These are phyloP conservation scores for Fusarium palustre DNA, from an alignment of 2,329 filamentous ascomycete genomes.

Conservation along the genomic window DNA sequence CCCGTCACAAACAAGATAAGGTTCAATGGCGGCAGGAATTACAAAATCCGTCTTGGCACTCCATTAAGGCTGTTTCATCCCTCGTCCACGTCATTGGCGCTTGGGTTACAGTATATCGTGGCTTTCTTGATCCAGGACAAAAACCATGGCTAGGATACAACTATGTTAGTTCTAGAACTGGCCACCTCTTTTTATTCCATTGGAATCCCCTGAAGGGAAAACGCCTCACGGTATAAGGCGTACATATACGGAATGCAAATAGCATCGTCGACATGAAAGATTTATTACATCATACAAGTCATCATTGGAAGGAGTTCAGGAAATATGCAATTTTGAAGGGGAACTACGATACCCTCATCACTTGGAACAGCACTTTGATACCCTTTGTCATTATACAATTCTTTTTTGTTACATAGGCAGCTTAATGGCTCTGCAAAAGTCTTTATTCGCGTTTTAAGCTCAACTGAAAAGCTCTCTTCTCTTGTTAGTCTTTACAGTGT, in stretches of 20 bases:
- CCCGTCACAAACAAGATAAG: not conserved
- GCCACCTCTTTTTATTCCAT: not conserved
- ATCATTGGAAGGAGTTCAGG: slow-evolving; percentile 29
- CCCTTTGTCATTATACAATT: slow-evolving; percentile 15
- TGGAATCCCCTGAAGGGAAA: not conserved
- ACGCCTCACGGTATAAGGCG: not conserved
- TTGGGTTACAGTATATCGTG: not conserved
- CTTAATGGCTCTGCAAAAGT: not conserved
- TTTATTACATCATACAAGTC: not conserved
- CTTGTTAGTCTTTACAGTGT: slow-evolving; percentile 4
- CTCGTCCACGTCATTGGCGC: slow-evolving; percentile 7
- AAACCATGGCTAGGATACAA: too few species aligned
- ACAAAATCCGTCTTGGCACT: not conserved
- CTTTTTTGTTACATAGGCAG: not conserved
- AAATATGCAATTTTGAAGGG: not conserved
- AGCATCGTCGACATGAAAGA: not conserved
- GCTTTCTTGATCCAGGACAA: not conserved
- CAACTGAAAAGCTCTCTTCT: not conserved
- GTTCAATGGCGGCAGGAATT: not conserved
- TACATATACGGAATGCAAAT: not conserved
- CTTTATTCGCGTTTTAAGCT: not conserved
- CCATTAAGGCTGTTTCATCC: not conserved
- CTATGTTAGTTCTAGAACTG: not conserved
- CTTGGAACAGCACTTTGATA: slow-evolving; percentile 22
- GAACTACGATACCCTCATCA: slow-evolving; percentile 12